Base-by-base conservation (phyloP, 352 stramenopile species). In the Detonula confervacea region DNA sequence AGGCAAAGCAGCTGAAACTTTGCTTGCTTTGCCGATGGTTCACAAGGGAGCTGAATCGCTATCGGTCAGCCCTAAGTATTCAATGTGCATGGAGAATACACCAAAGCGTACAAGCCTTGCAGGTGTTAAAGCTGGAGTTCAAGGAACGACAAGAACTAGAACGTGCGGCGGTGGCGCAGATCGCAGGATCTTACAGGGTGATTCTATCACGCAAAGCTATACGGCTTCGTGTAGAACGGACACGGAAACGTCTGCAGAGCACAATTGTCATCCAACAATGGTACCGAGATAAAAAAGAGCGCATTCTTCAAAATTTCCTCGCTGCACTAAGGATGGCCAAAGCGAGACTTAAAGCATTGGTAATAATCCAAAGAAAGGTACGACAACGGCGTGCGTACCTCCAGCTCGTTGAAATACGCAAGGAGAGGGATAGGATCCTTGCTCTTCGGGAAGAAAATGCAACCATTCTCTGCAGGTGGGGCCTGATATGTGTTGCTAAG, bases 291-390 rank as follows among this genome's bases (percentile, higher is more conserved):
- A 33, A 75, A 51, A 46, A 55, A 7, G 56, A 74, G 14, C 60
- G 69, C n/a, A 57, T 62, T 16, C 27, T 56, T 37, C 47, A 30
- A 1, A 77, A 63, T 0, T 25, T 51, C 22, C 46, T 76, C 12
- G 55, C 7, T 14, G 47, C 70, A 42, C 49, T 60, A 22, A 30
- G 37, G 62, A 9, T 57, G 35, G 20, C 46, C 47, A 63, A 77
- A 30, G 56, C 37, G 35, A 73, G 27, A 22, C 5, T 62, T 14
- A 30, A 35, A n/a, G 66, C 73, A 2, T 59, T 74, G 24, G 30
- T 54, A 8, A 6, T 80, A 20, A 71, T 89, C 11, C 79, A 89
- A 60, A 68, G 63, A 54, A 70, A 51, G 44, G 54, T 63, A 1
- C 47, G 79, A 12, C 66, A 37, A 18, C 62, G 60, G 57, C 27